Conservation (phyloP, 352 stramenopile genomes). For the Phytophthora crassamura region DNA sequence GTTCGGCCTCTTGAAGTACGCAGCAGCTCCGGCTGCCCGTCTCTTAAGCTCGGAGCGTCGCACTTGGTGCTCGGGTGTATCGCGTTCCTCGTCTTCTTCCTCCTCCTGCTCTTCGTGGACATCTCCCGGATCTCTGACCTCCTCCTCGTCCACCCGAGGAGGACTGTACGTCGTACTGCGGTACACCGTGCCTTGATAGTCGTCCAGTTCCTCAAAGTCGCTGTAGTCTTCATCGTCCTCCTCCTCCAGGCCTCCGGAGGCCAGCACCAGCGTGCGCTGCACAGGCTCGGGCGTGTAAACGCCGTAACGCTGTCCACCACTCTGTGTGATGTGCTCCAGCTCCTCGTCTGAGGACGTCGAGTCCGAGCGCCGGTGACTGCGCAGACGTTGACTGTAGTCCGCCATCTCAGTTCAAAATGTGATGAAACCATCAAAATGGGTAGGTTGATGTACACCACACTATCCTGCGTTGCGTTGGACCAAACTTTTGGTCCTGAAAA, state of each 20-base stretch:
- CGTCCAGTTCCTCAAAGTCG: conserved; percentile 47
- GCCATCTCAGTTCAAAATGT: conserved; percentile 24
- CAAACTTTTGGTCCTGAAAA: too few relatives aligned
- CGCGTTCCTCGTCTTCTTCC: conserved; percentile 31
- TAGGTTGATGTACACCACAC: too few relatives aligned
- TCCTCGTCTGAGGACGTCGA: conserved; percentile 35
- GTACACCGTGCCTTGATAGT: conserved; percentile 37
- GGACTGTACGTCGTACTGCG: conserved; percentile 33
- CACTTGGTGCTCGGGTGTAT: conserved; percentile 14
- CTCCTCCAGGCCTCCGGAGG: conserved; percentile 46
- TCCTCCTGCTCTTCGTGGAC: conserved; percentile 38
- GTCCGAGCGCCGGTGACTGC: conserved; percentile 21
- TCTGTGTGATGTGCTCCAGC: conserved; percentile 9
- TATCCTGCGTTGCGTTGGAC: too few relatives aligned
- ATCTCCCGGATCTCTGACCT: conserved; percentile 33
- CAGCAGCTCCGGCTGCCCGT: conserved; percentile 41
- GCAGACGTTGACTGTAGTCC: conserved; percentile 37
- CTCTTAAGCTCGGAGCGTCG: conserved; percentile 42
- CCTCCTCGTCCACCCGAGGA: conserved; percentile 30
- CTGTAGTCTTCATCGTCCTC: conserved; percentile 52
- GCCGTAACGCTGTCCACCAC: conserved; percentile 13
- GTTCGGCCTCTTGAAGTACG: conserved; percentile 30
- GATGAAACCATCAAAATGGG: neutral
- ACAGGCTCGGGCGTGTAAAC: conserved; percentile 61
- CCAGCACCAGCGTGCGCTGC: conserved; percentile 65